Conservation (phyloP, 768 basidiomycete species). For the Russula olivacea region DNA sequence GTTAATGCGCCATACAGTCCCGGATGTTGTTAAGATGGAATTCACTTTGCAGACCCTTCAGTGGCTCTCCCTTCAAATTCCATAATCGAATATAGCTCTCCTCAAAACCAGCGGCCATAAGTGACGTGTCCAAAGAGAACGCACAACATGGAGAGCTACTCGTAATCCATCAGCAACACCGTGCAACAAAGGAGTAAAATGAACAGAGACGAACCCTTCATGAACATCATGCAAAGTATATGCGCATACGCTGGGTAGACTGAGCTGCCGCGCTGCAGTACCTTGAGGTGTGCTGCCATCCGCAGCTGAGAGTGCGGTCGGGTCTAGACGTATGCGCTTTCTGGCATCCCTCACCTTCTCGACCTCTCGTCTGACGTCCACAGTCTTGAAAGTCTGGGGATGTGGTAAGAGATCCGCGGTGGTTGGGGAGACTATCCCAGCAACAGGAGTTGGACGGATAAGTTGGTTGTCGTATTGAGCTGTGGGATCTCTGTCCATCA, state of each 20-base stretch:
- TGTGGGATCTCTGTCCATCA: constrained; percentile 63
- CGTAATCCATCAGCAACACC: constrained; percentile 7
- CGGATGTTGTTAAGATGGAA: constrained; percentile 58
- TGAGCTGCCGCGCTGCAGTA: constrained; percentile 44
- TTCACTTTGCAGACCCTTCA: constrained; percentile 72
- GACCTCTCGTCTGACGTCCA: constrained; percentile 89
- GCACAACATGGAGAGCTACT: constrained; percentile 74
- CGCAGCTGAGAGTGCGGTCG: constrained; percentile 51
- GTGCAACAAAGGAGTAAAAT: background rate
- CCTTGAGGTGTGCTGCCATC: constrained; percentile 54
- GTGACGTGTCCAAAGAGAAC: constrained; percentile 85
- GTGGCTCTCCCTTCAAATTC: constrained; percentile 88
- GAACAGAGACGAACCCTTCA: constrained; percentile 67
- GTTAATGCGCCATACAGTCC: constrained; percentile 50
- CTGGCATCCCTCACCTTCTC: constrained; percentile 82
- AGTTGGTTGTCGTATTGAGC: constrained; percentile 61
- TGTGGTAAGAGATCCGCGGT: constrained; percentile 73
- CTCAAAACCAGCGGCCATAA: constrained; percentile 92
- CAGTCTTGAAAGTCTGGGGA: constrained; percentile 73
- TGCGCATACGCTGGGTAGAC: constrained; percentile 87
- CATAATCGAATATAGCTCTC: constrained; percentile 95
- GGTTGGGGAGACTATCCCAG: constrained; percentile 58
- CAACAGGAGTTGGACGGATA: constrained; percentile 42
- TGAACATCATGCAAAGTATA: constrained; percentile 92
- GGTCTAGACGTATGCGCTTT: constrained; percentile 88